These are phyloP conservation scores for Populus alba DNA, from an alignment of 345 rosid species.

Conservation along the genomic window DNA sequence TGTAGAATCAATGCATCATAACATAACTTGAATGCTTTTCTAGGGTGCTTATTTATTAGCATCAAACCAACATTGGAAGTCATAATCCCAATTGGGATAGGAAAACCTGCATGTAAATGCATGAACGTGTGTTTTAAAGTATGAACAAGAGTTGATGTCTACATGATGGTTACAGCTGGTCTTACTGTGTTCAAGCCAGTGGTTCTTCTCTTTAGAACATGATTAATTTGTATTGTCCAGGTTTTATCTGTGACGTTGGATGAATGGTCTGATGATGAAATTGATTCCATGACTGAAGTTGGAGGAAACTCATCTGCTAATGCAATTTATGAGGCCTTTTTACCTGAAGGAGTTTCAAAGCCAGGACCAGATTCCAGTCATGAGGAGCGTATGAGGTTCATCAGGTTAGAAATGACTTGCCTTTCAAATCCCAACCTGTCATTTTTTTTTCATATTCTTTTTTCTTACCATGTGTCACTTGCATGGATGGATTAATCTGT, in stretches of 20 bases:
- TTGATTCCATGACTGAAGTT: conserved; percentile 87
- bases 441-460: neutral
- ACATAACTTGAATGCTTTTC: neutral
- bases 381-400: conserved; percentile 69
- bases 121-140: neutral
- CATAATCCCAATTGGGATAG: neutral
- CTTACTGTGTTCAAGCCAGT: neutral
- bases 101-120: neutral
- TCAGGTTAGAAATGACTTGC: conserved; percentile 48
- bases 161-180: neutral
- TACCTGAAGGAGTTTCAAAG: conserved; percentile 75
- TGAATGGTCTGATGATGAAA: conserved; percentile 92
- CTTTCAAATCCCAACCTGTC: neutral
- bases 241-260: conserved; percentile 92
- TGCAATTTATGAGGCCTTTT: conserved; percentile 79
- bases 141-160: neutral
- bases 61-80: neutral
- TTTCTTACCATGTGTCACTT: neutral
- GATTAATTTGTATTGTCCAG: conserved; percentile 35
- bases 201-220: neutral
- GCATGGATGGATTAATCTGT: neutral
- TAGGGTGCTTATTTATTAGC: neutral
- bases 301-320: conserved; percentile 93
- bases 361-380: conserved; percentile 80
- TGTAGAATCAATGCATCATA: neutral